Base-by-base conservation (phyloP, 2,329 filamentous ascomycete genomes). In the Hymenoscyphus albidus region DNA sequence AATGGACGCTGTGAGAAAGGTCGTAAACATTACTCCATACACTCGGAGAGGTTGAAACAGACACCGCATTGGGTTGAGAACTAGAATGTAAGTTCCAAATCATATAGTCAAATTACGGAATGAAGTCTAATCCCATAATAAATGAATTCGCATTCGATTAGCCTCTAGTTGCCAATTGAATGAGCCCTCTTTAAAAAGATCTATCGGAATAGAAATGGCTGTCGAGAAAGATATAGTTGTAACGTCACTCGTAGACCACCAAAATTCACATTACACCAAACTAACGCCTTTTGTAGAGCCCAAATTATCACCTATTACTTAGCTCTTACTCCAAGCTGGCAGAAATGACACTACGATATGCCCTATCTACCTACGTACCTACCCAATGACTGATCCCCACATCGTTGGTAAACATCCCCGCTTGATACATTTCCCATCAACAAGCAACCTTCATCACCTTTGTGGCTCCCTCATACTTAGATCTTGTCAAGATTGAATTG, bases 31-130 rank as follows among this genome's bases (percentile, higher is more conserved):
- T 58, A 6, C 55, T 65, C 9, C 62, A 65, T 27, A 42, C 60
- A 35, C 40, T 58, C 5, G 18, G 44, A 18, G 62, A 68, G 61
- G 64, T 68, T 5, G 55, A 61, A 14, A 22, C 0, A 5, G 62
- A 68, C 58, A 63, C 63, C 35, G 6, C 42, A 22, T 54, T 68
- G 16, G 42, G 42, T 66, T 7, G 65, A 63, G 35, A 27, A 66
- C 14, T 62, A 66, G 51, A 59, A 51, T 51, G 44, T 51, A 22
- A 22, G 44, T 22, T 51, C n/a, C 7, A n/a, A 22, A 27, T 3
- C 7, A 51, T 51, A 7, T n/a, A n/a, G 22, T 51, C n/a, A 16
- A 6, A 48, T 18, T 48, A n/a, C 16, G 10, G 44, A 22, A 3
- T 7, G 6, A 22, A 51, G 7, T 48, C 42, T 48, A 48, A 48